phyloP scores from a whole-genome alignment of 2,329 filamentous ascomycete genomes.

The Hortaea werneckii region DNA sequence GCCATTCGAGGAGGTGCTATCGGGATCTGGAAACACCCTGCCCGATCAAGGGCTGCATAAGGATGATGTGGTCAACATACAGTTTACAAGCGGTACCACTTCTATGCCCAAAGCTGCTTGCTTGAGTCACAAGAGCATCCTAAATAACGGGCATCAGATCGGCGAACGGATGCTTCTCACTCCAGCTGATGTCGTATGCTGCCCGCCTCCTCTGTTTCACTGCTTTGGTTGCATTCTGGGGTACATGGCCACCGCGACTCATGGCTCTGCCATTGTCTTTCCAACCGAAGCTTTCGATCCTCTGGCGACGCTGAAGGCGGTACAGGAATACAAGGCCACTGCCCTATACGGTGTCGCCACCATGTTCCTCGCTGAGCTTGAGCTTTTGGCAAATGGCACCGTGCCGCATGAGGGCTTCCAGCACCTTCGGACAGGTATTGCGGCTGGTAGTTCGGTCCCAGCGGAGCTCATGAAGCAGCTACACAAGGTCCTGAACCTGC shows the following conservation, averaged over 20 bases:
- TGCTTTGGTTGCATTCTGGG: constrained; percentile 88
- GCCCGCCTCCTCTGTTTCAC: constrained; percentile 49
- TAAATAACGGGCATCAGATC: constrained; percentile 86
- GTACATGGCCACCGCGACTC: constrained; percentile 90
- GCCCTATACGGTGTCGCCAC: constrained; percentile 83
- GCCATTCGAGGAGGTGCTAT: constrained; percentile 35
- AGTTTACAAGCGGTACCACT: constrained; percentile 93
- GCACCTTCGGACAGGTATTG: constrained; percentile 76
- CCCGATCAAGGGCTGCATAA: constrained; percentile 41
- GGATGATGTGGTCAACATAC: constrained; percentile 78
- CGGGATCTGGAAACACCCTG: constrained; percentile 32
- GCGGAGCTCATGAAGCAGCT: constrained; percentile 69
- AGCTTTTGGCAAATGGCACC: constrained; percentile 46
- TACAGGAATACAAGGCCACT: constrained; percentile 54
- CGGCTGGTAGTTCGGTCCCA: constrained; percentile 77
- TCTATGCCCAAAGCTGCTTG: constrained; percentile 80
- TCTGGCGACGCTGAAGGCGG: constrained; percentile 53
- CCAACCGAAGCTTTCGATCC: constrained; percentile 82
- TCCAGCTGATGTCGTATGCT: constrained; percentile 57
- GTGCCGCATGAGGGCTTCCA: constrained; percentile 46
- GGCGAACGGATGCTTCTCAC: constrained; percentile 75
- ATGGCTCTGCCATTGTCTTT: constrained; percentile 72
- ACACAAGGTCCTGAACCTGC: constrained; percentile 63
- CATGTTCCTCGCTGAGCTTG: constrained; percentile 86
- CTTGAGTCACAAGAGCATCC: constrained; percentile 71